Base-by-base conservation (phyloP, 202 grass and related monocot species). In the Panicum virgatum region DNA sequence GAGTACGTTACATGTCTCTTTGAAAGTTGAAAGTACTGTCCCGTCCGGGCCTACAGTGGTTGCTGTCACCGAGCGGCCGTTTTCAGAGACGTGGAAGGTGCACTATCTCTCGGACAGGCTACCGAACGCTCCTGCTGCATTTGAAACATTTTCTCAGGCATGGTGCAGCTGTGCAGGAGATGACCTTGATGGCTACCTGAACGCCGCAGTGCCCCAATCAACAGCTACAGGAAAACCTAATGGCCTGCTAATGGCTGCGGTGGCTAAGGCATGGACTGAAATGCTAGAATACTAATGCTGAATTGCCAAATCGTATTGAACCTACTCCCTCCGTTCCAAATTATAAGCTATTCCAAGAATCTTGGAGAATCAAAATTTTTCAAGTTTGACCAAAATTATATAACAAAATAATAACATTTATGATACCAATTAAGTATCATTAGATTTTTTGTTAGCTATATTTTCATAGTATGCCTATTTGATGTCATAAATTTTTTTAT, bases 181-280 rank as follows among this genome's bases (percentile, higher is more conserved):
- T 76, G 72, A 64, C 56, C 25, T 39, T 42, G 70, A 29, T n/a
- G 12, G 6, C 1, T 73, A 43, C 66, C 42, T 34, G 57, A 42
- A 70, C 22, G 54, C n/a, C 26, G 44, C 4, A 34, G 32, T 69
- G 20, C 45, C 52, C 51, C 66, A 62, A 79, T 62, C 79, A 79
- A 67, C 88, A 73, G 57, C 83, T 53, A 45, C 73, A 73, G 10
- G 2, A 23, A 76, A 37, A 52, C 60, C 30, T 20, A 62, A 77
- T 80, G 73, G 76, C 50, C 65, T n/a, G 72, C 11, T 75, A 50
- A 60, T n/a, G n/a, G n/a, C n/a, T n/a, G n/a, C n/a, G n/a, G n/a
- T n/a, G n/a, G n/a, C n/a, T n/a, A n/a, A n/a, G 73, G 61, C 68
- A 86, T 90, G 88, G 51, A 19, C 60, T 4, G 6, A 54, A 67